These are phyloP conservation scores for Firmiana major DNA, from an alignment of 345 rosid species.

Conservation along the genomic window DNA sequence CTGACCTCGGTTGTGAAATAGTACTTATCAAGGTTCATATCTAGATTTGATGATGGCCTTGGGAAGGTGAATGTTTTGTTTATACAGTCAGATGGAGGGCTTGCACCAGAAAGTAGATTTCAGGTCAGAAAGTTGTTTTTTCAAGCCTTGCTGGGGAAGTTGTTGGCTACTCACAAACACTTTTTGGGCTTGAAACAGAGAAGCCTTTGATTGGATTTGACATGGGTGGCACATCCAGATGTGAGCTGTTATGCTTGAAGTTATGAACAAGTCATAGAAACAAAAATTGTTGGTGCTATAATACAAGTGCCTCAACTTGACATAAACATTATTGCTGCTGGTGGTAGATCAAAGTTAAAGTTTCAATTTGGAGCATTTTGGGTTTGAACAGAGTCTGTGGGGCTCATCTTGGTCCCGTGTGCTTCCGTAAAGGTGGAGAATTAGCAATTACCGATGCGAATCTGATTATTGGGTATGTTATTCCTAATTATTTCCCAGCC, in stretches of 20 bases:
- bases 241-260: constrained; percentile 96
- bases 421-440: constrained; percentile 92
- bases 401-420: constrained; percentile 97
- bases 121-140: constrained; percentile 94
- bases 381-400: constrained; percentile 95
- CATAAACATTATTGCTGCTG: constrained; percentile 95
- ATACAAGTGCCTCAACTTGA: constrained; percentile 99
- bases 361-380: constrained; percentile 88
- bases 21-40: constrained; percentile 84
- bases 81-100: constrained; percentile 98
- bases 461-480: constrained; percentile 76
- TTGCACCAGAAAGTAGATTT: constrained; percentile 90
- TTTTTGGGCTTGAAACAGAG: constrained; percentile 83
- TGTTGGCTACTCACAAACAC: constrained; percentile 93
- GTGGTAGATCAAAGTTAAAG: constrained; percentile 93
- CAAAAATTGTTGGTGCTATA: constrained; percentile 92
- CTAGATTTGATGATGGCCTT: constrained; percentile 71
- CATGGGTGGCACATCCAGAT: constrained; percentile 99
- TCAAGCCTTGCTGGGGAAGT: constrained; percentile 99
- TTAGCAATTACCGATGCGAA: constrained; percentile 95
- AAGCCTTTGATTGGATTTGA: constrained; percentile 95
- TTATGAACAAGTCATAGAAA: constrained; percentile 91
- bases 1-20: constrained; percentile 89
- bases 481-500: constrained; percentile 91
- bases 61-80: constrained; percentile 79